Base-by-base conservation (phyloP, 2,329 filamentous ascomycete genomes). In the Pseudohalonectria lignicola region DNA sequence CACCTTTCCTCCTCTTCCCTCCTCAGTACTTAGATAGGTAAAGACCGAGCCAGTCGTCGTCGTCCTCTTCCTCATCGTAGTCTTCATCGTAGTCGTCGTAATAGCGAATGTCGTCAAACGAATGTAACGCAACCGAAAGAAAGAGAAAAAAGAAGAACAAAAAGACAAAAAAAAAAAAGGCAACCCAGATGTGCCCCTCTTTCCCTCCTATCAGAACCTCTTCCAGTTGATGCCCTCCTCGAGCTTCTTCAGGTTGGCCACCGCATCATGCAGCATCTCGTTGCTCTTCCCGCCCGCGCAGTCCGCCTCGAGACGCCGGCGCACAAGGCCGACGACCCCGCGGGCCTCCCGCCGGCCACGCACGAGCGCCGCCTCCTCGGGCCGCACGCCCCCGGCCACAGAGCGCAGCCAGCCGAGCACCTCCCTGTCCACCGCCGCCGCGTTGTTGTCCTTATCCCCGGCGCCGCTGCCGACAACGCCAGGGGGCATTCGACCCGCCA, bases 221-320 rank as follows among this genome's bases (percentile, higher is more conserved):
- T 57, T 62, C 49, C 56, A 53, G 38, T 57, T 57, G 8, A 51
- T 56, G 2, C 61, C 57, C 44, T 67, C 63, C 46, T 72, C 67
- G 37, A 78, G 50, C 47, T 63, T 69, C 46, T 56, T 62, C 45
- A 79, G 46, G 37, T 75, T 71, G 2, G 62, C 55, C 4, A 72
- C 58, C 6, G 71, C 69, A 47, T 78, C 73, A 18, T 68, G 60
- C 31, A 71, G 67, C 36, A 75, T 49, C 34, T 66, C 29, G 16
- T n/a, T 62, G 46, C 61, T 74, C 36, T 62, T 59, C 16, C 60
- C 59, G 5, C 67, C 70, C 4, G 66, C 51, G 28, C 66, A 69
- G 37, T 76, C 72, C 31, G 50, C 51, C 47, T 70, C 66, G 31
- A 78, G 53, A 31, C 62, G 53, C 25, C 61, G 55, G 13, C 61